Base-by-base conservation (phyloP, 2,329 filamentous ascomycete genomes). In the Calonectria leucothoes region DNA sequence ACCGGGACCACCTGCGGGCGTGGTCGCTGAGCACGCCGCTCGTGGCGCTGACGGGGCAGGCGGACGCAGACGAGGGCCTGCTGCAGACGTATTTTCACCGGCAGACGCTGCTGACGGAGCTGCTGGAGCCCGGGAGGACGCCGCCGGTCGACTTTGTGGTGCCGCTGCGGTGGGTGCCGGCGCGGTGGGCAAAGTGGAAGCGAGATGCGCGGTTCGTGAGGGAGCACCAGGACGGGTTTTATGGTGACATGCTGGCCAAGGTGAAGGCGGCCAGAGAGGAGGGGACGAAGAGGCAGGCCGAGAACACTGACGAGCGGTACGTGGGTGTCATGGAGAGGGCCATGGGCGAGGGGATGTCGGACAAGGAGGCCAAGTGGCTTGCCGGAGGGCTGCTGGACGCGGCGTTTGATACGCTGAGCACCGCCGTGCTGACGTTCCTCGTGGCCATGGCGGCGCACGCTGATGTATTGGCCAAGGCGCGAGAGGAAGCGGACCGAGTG, bases 101-200 rank as follows among this genome's bases (percentile, higher is more conserved):
- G 4, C 81, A 82, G 64, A 55, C 73, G 27, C 66, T 72, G 49
- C 76, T 81, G 70, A 74, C 81, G 11, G 35, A 74, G 1, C 76
- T 81, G 1, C 68, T 82, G 11, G 78, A 77, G 45, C 80, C 81
- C 10, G 80, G 77, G 0, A 78, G 72, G 31, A 75, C 78, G 15
- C 80, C 81, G 1, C 80, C 80, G 0, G 80, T 82, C 0, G 81
- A 81, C 48, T 67, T 81, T 6, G 73, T 82, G 11, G 75, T 75
- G 1, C 66, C 75, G 14, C 65, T 82, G 48, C 48, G 75, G 6
- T 77, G 74, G 71, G 17, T 80, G 0, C 79, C 79, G 15, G 69
- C 73, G 15, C 51, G 70, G 3, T 74, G 76, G 5, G 79, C 77
- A 3, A 37, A 70, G 10, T 81, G 79, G 78, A 81, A 81, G 66